Conservation (phyloP, 176 grass and related monocot species). For the bread wheat (Triticum aestivum) region DNA sequence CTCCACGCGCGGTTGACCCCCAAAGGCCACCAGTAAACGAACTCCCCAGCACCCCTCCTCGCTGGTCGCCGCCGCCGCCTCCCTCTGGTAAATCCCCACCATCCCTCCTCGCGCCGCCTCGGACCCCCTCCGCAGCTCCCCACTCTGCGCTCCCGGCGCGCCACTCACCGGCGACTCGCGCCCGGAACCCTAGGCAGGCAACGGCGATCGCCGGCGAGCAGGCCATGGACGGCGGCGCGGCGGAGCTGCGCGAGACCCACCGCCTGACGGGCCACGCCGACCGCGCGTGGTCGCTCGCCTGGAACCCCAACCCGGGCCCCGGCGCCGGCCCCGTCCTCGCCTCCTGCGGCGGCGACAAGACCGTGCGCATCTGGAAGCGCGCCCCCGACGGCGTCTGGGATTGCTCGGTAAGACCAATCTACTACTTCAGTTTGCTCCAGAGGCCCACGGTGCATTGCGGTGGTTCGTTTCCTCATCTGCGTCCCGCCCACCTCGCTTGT, state of each 20-base stretch:
- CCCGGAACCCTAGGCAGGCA: conserved; percentile 23
- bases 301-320: conserved; percentile 56
- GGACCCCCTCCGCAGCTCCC: not conserved
- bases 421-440: not conserved
- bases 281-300: conserved; percentile 83
- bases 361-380: conserved; percentile 85
- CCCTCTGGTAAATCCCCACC: no score
- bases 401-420: conserved; percentile 59
- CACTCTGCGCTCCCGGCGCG: not conserved
- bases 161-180: not conserved
- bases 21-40: no score
- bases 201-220: not conserved
- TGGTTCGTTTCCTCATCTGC: not conserved
- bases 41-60: not conserved
- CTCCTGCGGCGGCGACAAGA: conserved; percentile 87
- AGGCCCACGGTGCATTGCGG: not conserved
- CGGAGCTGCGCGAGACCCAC: conserved; percentile 70
- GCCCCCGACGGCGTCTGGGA: conserved; percentile 58
- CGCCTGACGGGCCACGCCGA: conserved; percentile 72
- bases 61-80: not conserved
- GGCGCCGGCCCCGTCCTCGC: conserved; percentile 61
- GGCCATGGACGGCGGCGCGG: conserved; percentile 16
- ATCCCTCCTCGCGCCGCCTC: not conserved
- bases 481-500: not conserved
- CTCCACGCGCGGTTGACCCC: no score